Conservation (phyloP, 2,329 filamentous ascomycete species). For the Lecanosticta acicola region DNA sequence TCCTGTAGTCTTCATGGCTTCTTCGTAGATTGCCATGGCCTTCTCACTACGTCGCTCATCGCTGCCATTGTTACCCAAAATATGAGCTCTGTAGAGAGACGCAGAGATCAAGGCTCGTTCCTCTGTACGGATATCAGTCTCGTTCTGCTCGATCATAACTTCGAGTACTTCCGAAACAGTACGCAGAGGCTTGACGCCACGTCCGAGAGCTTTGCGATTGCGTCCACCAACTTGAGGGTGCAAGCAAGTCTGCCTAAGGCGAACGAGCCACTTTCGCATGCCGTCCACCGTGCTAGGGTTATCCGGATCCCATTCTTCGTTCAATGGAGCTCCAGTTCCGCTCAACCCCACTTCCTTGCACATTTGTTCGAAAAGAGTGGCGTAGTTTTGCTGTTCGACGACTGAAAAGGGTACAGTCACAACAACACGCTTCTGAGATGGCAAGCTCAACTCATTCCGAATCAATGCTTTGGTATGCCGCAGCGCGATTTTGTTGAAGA, state of each 20-base stretch:
- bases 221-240: conserved; percentile 74
- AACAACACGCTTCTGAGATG: conserved; percentile 76
- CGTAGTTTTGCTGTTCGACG: conserved; percentile 86
- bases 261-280: conserved; percentile 75
- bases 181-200: conserved; percentile 59
- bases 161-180: conserved; percentile 83
- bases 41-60: conserved; percentile 49
- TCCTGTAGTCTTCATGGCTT: conserved; percentile 38
- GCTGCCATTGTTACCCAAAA: conserved; percentile 68
- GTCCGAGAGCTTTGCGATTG: conserved; percentile 58
- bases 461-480: conserved; percentile 82
- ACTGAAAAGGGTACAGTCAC: conserved; percentile 86
- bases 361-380: conserved; percentile 69
- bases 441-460: conserved; percentile 70
- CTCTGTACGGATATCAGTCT: conserved; percentile 59
- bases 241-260: conserved; percentile 74
- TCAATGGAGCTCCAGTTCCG: conserved; percentile 56
- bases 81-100: conserved; percentile 65
- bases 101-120: conserved; percentile 63
- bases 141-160: conserved; percentile 85
- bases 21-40: conserved; percentile 65
- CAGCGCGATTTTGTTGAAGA: conserved; percentile 69
- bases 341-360: conserved; percentile 63
- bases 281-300: conserved; percentile 53
- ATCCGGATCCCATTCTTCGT: conserved; percentile 60